These are phyloP conservation scores for Mycena pura DNA, from an alignment of 768 basidiomycete species.

Conservation along the genomic window DNA sequence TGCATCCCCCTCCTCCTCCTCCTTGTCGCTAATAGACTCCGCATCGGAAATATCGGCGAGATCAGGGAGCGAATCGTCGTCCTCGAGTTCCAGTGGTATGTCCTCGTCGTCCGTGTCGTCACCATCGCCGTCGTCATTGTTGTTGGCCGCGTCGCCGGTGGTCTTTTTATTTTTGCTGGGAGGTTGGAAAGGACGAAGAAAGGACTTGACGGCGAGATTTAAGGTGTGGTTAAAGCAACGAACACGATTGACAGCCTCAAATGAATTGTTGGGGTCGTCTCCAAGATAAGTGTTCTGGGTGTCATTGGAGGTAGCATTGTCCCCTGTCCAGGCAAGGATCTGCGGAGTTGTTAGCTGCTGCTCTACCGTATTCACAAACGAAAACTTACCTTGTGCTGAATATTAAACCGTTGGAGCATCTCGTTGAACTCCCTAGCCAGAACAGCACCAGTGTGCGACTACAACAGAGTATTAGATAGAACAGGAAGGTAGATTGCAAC, in stretches of 20 bases:
- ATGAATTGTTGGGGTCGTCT: slow-evolving; percentile 11
- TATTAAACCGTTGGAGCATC: slow-evolving; percentile 27
- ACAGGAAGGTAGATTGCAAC: background rate
- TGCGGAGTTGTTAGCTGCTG: background rate
- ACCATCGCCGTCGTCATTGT: background rate
- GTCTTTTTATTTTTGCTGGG: background rate
- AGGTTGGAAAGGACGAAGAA: background rate
- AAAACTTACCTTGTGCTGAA: slow-evolving; percentile 33
- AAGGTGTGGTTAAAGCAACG: slow-evolving; percentile 35
- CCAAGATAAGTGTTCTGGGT: slow-evolving; percentile 25
- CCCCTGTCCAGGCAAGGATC: slow-evolving; percentile 32
- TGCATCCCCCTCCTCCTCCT: background rate
- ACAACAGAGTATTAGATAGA: background rate
- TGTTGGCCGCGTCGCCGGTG: background rate
- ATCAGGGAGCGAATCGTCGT: background rate
- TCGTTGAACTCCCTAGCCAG: slow-evolving; percentile 28
- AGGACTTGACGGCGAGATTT: background rate
- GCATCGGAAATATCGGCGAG: background rate
- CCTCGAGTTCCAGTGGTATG: background rate
- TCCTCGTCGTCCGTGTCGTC: background rate
- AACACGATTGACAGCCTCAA: slow-evolving; percentile 8
- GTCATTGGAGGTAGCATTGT: slow-evolving; percentile 37
- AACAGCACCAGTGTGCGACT: slow-evolving; percentile 34
- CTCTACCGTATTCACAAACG: background rate
- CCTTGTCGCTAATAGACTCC: background rate